Conservation (phyloP, 75 land plant genomes). For the Chamaecyparis obtusa region DNA sequence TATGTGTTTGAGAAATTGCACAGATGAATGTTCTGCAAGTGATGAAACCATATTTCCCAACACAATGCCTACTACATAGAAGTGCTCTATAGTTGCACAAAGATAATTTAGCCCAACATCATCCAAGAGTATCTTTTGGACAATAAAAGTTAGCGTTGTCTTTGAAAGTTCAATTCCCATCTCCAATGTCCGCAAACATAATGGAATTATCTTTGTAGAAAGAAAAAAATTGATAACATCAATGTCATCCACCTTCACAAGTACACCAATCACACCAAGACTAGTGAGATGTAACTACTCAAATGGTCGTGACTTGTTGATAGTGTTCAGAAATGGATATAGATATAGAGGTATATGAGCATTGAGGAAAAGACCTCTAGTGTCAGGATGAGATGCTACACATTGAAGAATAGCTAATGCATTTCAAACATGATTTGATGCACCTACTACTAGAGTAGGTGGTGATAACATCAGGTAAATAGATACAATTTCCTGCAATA, state of each 20-base stretch:
- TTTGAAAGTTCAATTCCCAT: constrained; percentile 98
- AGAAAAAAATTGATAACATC: constrained; percentile 95
- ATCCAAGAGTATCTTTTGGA: constrained; percentile 89
- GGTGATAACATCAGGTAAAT: no score
- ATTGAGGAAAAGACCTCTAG: no score
- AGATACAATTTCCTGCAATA: no score
- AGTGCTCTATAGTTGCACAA: constrained; percentile 93
- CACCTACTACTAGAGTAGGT: no score
- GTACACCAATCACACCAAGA: constrained; percentile 97
- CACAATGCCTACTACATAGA: constrained; percentile 87
- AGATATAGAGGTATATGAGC: constrained; percentile 95
- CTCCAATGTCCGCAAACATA: constrained; percentile 97
- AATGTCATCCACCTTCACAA: constrained; percentile 98
- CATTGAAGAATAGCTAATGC: no score
- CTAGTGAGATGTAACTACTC: constrained; percentile 97
- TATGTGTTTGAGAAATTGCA: constrained; percentile 83
- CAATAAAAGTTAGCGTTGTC: constrained; percentile 97
- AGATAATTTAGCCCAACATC: constrained; percentile 93
- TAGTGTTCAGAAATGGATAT: constrained; percentile 91
- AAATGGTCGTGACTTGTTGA: constrained; percentile 93
- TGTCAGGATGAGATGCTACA: no score
- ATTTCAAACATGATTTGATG: no score
- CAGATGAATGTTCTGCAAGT: constrained; percentile 81
- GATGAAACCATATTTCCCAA: constrained; percentile 82
- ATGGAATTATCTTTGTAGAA: constrained; percentile 92